These are phyloP conservation scores for Zanthoxylum bungeanum DNA, from an alignment of 345 rosid genomes.

Conservation along the genomic window DNA sequence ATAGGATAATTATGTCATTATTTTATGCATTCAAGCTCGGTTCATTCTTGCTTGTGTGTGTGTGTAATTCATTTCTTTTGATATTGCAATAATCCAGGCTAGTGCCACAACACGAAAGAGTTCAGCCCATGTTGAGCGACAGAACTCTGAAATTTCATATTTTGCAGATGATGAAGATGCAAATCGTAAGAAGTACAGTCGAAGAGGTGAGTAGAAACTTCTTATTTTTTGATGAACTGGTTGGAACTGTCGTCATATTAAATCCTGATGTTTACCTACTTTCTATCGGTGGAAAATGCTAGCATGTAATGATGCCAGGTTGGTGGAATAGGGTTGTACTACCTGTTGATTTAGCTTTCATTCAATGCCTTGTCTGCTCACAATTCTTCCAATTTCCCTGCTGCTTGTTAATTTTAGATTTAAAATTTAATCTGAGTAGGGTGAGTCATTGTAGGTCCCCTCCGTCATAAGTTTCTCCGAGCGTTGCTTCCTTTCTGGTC, in stretches of 20 bases:
- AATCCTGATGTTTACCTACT: background rate
- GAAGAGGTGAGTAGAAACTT: constrained; percentile 64
- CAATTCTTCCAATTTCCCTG: background rate
- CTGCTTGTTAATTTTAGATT: background rate
- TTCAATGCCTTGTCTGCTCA: constrained; percentile 1
- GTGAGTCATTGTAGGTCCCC: constrained; percentile 54
- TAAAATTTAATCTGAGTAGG: constrained; percentile 8
- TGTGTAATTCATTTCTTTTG: constrained; percentile 7
- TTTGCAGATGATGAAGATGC: constrained; percentile 97
- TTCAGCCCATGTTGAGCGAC: constrained; percentile 63
- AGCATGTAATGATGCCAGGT: background rate
- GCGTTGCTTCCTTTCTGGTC: constrained; percentile 99
- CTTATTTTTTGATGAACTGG: background rate
- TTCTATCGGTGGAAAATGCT: background rate
- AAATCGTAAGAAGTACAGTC: constrained; percentile 69
- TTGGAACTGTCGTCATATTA: background rate
- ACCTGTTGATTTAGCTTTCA: background rate
- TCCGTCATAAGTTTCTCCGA: constrained; percentile 83
- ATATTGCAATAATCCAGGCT: constrained; percentile 47
- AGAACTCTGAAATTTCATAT: constrained; percentile 72
- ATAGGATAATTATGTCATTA: background rate
- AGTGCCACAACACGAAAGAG: constrained; percentile 85
- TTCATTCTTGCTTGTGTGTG: constrained; percentile 2
- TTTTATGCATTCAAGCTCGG: constrained; percentile 1
- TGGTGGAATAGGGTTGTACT: background rate